These are phyloP conservation scores for Gymnopilus junonius DNA, from an alignment of 768 basidiomycete genomes.

Conservation along the genomic window DNA sequence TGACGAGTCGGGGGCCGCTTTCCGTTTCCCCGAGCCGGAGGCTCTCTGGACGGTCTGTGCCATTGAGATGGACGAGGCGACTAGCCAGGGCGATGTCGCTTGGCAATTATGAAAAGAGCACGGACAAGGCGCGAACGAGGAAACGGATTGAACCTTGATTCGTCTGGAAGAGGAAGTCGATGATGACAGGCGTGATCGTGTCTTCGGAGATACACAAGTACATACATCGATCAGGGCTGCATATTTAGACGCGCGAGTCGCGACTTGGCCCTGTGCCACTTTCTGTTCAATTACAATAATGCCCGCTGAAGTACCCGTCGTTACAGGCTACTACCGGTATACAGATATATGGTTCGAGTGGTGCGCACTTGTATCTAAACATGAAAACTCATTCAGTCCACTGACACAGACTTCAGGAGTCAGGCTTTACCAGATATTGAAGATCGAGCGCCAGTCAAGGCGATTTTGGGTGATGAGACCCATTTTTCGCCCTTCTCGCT, in stretches of 20 bases:
- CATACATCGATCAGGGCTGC: background rate
- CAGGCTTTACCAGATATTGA: conserved; percentile 58
- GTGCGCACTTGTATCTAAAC: conserved; percentile 35
- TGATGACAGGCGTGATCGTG: conserved; percentile 27
- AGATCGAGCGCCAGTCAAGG: conserved; percentile 68
- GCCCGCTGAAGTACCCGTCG: conserved; percentile 40
- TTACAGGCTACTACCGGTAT: conserved; percentile 81
- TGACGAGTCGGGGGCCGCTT: conserved; percentile 43
- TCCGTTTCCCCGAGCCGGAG: conserved; percentile 50
- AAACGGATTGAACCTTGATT: conserved; percentile 32
- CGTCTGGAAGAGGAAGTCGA: conserved; percentile 27
- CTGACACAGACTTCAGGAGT: conserved; percentile 47
- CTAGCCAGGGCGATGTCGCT: background rate
- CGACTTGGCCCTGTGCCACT: background rate
- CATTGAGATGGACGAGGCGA: conserved; percentile 44
- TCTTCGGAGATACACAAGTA: conserved; percentile 6
- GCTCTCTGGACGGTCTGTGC: conserved; percentile 70
- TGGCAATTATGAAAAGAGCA: background rate
- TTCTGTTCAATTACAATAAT: conserved; percentile 13
- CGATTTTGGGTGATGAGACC: conserved; percentile 49
- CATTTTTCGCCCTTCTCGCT: background rate
- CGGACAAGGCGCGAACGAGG: conserved; percentile 4
- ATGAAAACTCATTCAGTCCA: background rate
- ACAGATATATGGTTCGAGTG: conserved; percentile 88
- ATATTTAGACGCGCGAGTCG: conserved; percentile 27